Conservation (phyloP, 2,329 filamentous ascomycete species). For the Pseudogymnoascus sp. region DNA sequence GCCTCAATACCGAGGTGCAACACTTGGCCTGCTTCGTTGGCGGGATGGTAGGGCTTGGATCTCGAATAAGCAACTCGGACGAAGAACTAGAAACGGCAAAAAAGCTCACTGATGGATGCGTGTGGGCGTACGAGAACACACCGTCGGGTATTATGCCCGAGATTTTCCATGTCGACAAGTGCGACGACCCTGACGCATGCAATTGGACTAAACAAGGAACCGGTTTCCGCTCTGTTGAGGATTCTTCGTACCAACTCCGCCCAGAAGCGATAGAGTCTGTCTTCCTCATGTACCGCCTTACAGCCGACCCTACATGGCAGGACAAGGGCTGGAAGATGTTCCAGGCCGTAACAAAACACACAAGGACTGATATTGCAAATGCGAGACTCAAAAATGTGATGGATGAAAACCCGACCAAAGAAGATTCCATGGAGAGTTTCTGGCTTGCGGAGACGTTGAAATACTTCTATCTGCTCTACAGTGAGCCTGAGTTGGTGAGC, state of each 20-base stretch:
- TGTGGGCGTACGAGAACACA: conserved; percentile 52
- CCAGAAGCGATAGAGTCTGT: conserved; percentile 62
- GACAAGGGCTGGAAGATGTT: conserved; percentile 44
- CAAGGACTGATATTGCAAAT: conserved; percentile 35
- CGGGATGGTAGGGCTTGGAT: conserved; percentile 60
- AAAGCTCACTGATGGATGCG: conserved; percentile 53
- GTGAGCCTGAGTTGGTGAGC: conserved; percentile 43
- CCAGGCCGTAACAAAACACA: conserved; percentile 35
- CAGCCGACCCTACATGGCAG: conserved; percentile 27
- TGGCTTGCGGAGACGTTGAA: conserved; percentile 56
- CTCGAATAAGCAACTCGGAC: conserved; percentile 48
- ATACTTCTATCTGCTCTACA: conserved; percentile 49
- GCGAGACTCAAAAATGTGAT: conserved; percentile 36
- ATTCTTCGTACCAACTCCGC: conserved; percentile 40
- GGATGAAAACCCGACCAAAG: conserved; percentile 18
- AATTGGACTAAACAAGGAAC: conserved; percentile 17
- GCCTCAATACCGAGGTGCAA: conserved; percentile 38
- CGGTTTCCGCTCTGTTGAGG: conserved; percentile 13
- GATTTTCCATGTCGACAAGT: conserved; percentile 34
- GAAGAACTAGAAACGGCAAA: conserved; percentile 48
- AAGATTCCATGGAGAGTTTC: conserved; percentile 50
- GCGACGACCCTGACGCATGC: conserved; percentile 18
- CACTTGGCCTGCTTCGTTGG: conserved; percentile 66
- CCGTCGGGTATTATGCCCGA: conserved; percentile 55
- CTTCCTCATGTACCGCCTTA: conserved; percentile 45